Conservation (phyloP, 1,284 basidiomycete species). For the Chalciporus piperatoides region DNA sequence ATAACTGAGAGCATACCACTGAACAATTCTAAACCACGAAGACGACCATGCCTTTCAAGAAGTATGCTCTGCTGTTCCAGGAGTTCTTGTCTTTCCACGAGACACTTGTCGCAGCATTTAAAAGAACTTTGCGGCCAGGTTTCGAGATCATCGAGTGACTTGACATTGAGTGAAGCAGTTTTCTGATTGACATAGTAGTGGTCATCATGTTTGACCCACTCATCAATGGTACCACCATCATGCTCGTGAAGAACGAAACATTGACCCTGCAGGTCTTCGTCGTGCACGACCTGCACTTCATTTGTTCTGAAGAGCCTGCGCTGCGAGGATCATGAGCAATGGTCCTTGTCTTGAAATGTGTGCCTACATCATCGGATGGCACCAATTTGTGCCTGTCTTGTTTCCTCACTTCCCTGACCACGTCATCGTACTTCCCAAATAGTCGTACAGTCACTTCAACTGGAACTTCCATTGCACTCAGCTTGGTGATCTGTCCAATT, state of each 20-base stretch:
- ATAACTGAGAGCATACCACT: constrained; percentile 41
- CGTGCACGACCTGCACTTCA: constrained; percentile 26
- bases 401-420: constrained; percentile 21
- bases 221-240: constrained; percentile 33
- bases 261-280: constrained; percentile 44
- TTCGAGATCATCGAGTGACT: constrained; percentile 28
- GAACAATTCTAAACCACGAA: constrained; percentile 61
- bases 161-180: constrained; percentile 15
- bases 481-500: constrained; percentile 52
- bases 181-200: constrained; percentile 51
- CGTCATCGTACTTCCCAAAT: constrained; percentile 43
- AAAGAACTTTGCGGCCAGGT: constrained; percentile 31
- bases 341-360: neutral
- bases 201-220: constrained; percentile 49
- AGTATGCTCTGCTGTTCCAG: constrained; percentile 32
- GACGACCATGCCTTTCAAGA: constrained; percentile 37
- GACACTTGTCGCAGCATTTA: constrained; percentile 38
- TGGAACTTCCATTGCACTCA: constrained; percentile 28
- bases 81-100: constrained; percentile 27
- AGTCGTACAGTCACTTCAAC: constrained; percentile 37
- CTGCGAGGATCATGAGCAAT: constrained; percentile 32
- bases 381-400: constrained; percentile 12
- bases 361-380: constrained; percentile 33
- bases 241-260: constrained; percentile 41
- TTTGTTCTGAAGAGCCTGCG: constrained; percentile 43